phyloP scores from a whole-genome alignment of 352 stramenopile genomes.

The Phytophthora sp. region DNA sequence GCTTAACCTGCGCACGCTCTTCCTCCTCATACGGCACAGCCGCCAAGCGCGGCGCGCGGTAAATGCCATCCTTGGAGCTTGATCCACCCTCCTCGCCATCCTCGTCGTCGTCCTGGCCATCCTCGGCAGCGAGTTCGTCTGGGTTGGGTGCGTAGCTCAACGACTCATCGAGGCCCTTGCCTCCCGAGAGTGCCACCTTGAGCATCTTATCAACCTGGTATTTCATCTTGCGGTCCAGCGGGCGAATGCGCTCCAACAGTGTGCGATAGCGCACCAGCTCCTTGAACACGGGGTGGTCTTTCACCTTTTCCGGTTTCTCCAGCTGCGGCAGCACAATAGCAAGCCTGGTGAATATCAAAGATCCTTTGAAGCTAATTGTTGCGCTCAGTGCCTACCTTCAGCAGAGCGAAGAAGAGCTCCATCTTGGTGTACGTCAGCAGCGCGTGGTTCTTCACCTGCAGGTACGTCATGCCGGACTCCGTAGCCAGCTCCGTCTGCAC shows the following conservation, averaged over 20 bases:
- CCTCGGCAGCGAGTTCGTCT: conserved; percentile 64
- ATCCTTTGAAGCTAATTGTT: neutral
- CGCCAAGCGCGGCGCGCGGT: conserved; percentile 76
- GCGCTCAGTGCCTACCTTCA: conserved; percentile 57
- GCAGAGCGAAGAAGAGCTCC: conserved; percentile 85
- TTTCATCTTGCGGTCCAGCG: conserved; percentile 88
- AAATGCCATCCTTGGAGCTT: conserved; percentile 68
- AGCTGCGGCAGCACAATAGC: conserved; percentile 38
- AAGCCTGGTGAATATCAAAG: neutral
- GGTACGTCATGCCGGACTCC: conserved; percentile 71
- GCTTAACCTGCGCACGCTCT: conserved; percentile 76
- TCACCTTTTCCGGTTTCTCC: conserved; percentile 68
- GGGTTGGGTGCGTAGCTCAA: conserved; percentile 85
- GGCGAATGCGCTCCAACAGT: conserved; percentile 83
- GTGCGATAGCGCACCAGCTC: conserved; percentile 86
- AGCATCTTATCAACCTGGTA: conserved; percentile 93
- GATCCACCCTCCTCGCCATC: conserved; percentile 36
- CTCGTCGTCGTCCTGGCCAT: conserved; percentile 61
- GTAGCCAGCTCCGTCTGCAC: conserved; percentile 64
- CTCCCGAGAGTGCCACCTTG: conserved; percentile 81
- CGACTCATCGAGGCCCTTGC: conserved; percentile 77
- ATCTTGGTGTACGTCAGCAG: conserved; percentile 89
- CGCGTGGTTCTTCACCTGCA: conserved; percentile 90
- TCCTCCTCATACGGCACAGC: conserved; percentile 88
- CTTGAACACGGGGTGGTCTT: conserved; percentile 85